phyloP scores from a whole-genome alignment of 2,329 filamentous ascomycete genomes.

The Botrytis pseudocinerea region DNA sequence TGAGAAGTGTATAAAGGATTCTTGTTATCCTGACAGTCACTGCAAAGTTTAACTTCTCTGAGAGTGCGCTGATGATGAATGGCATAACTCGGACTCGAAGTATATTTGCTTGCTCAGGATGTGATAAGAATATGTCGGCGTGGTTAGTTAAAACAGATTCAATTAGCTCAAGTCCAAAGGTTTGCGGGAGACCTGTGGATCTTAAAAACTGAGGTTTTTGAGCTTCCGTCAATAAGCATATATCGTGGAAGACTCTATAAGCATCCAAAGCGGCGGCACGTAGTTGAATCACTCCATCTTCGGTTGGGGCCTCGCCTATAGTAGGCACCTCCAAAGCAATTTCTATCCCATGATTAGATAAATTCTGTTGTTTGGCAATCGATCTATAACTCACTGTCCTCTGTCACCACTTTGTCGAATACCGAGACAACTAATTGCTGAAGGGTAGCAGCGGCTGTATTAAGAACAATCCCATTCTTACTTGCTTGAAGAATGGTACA shows the following conservation, averaged over 20 bases:
- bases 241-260: slow-evolving; percentile 82
- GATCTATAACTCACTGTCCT: slow-evolving; percentile 66
- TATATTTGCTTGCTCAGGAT: slow-evolving; percentile 79
- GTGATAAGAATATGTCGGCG: slow-evolving; percentile 72
- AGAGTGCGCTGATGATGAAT: slow-evolving; percentile 74
- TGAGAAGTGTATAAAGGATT: slow-evolving; percentile 79
- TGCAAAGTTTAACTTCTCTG: slow-evolving; percentile 76
- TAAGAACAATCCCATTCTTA: slow-evolving; percentile 91
- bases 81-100: slow-evolving; percentile 79
- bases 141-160: slow-evolving; percentile 88
- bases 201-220: slow-evolving; percentile 80
- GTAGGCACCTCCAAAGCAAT: slow-evolving; percentile 53
- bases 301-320: slow-evolving; percentile 66
- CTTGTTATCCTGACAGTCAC: slow-evolving; percentile 79
- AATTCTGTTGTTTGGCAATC: not conserved
- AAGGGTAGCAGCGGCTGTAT: slow-evolving; percentile 92
- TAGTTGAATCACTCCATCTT: slow-evolving; percentile 65
- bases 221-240: slow-evolving; percentile 84
- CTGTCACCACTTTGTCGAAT: slow-evolving; percentile 83
- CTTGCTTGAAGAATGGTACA: slow-evolving; percentile 88
- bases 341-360: slow-evolving; percentile 33
- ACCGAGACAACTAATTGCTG: slow-evolving; percentile 91
- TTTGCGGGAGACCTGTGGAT: slow-evolving; percentile 74
- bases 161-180: slow-evolving; percentile 87
- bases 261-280: slow-evolving; percentile 81